A percentile compares a stretch with the other conserved stretches of the same genome.
Evolutionary conservation across 2,329 filamentous ascomycete genomes (phyloP).

Genomic region (Ilyonectria sp.): DNA sequence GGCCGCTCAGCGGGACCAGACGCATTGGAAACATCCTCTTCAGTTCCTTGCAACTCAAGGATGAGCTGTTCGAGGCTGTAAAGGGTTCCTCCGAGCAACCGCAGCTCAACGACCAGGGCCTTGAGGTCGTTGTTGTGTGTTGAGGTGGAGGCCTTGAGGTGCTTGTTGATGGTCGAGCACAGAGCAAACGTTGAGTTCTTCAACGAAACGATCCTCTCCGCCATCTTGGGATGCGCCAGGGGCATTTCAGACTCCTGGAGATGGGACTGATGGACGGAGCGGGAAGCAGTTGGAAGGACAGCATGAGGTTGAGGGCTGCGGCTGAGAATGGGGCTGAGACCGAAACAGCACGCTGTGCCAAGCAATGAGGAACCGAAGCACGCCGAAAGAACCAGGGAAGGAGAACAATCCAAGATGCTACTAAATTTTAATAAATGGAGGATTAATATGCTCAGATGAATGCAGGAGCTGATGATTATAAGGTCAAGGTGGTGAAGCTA

Average conservation of each 20-base stretch:
- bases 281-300: conserved; percentile 1
- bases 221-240: conserved; percentile 19
- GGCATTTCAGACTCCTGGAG: not conserved
- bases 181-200: conserved; percentile 39
- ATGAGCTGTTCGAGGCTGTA: conserved; percentile 45
- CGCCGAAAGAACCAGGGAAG: not conserved
- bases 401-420: not conserved
- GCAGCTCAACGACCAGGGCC: conserved; percentile 37
- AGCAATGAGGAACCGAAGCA: conserved; percentile 1
- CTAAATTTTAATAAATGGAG: not conserved
- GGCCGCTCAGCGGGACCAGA: not conserved
- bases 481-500: conserved; percentile 4
- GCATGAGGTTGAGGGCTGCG: conserved; percentile 22
- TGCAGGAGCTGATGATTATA: not conserved
- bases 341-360: not conserved
- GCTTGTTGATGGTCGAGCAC: conserved; percentile 32
- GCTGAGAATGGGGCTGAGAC: conserved; percentile 16
- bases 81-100: conserved; percentile 43
- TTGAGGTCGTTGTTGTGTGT: conserved; percentile 34
- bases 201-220: conserved; percentile 35
- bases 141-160: conserved; percentile 24
- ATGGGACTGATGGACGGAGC: conserved; percentile 2
- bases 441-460: not conserved
- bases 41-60: conserved; percentile 33
- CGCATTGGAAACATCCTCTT: conserved; percentile 3